These are phyloP conservation scores for Athelia sp. DNA, from an alignment of 1,284 basidiomycete genomes.

Conservation along the genomic window DNA sequence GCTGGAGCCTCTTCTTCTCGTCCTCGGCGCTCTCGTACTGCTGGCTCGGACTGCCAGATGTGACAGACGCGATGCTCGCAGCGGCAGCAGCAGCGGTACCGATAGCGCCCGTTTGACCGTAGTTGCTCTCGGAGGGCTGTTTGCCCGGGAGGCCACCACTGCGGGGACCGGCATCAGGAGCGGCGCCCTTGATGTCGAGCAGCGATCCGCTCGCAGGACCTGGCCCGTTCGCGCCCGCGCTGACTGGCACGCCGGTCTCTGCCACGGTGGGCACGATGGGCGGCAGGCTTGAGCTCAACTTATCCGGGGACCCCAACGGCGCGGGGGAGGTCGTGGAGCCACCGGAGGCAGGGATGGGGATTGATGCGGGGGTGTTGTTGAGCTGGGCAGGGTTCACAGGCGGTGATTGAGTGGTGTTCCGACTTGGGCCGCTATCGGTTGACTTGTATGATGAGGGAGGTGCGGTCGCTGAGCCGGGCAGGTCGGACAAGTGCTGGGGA, in stretches of 20 bases:
- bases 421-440: slow-evolving; percentile 1
- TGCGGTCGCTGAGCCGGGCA: slow-evolving; percentile 1
- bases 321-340: slow-evolving; percentile 16
- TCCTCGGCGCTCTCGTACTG: slow-evolving; percentile 43
- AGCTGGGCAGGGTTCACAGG: slow-evolving; percentile 48
- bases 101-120: slow-evolving; percentile 18
- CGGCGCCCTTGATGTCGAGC: slow-evolving; percentile 40
- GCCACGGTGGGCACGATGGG: slow-evolving; percentile 54
- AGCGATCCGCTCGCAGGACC: slow-evolving; percentile 64
- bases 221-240: slow-evolving; percentile 46
- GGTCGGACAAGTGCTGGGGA: slow-evolving; percentile 20
- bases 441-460: slow-evolving; percentile 12
- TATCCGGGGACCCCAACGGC: slow-evolving; percentile 12
- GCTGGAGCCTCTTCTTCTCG: slow-evolving; percentile 47
- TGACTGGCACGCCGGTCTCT: slow-evolving; percentile 54
- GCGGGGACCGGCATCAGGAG: slow-evolving; percentile 27
- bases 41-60: too few relatives aligned
- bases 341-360: slow-evolving; percentile 29
- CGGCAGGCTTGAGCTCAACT: slow-evolving; percentile 22
- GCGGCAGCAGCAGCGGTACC: slow-evolving; percentile 6
- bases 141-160: slow-evolving; percentile 20
- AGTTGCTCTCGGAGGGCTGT: slow-evolving; percentile 22
- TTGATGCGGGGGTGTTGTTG: slow-evolving; percentile 52
- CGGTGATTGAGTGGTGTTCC: slow-evolving; percentile 23
- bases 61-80: neutral